phyloP scores from a whole-genome alignment of 2,329 filamentous ascomycete genomes.

The Beauveria sp. region DNA sequence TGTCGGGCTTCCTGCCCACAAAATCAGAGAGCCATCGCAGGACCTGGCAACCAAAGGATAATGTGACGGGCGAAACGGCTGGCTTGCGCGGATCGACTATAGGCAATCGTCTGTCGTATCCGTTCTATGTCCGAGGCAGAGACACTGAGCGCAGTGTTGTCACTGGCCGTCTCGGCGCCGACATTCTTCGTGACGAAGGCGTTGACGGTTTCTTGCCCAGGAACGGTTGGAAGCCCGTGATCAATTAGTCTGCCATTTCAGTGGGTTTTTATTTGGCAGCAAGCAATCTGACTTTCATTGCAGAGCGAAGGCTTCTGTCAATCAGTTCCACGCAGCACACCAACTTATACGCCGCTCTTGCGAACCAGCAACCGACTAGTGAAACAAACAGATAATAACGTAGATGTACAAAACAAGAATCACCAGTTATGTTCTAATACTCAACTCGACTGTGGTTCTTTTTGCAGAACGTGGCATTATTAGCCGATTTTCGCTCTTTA shows the following conservation, averaged over 20 bases:
- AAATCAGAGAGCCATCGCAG: conserved; percentile 19
- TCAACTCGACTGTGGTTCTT: no score
- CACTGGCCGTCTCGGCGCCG: conserved; percentile 50
- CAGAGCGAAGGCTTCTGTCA: no score
- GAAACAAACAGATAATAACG: no score
- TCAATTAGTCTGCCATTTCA: conserved; percentile 23
- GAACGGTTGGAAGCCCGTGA: conserved; percentile 49
- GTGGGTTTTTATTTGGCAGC: no score
- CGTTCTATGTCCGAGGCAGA: conserved; percentile 55
- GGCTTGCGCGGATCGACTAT: not conserved
- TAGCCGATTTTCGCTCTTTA: no score
- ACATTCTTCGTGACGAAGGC: conserved; percentile 55
- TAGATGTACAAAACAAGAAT: no score
- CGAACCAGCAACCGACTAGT: no score
- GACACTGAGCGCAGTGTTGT: conserved; percentile 59
- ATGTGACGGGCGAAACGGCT: not conserved
- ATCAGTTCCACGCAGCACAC: no score
- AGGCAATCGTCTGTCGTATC: conserved; percentile 33
- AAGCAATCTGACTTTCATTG: no score
- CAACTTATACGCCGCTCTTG: no score
- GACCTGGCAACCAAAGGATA: conserved; percentile 10
- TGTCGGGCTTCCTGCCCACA: conserved; percentile 47
- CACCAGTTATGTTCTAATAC: no score
- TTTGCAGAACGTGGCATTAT: no score
- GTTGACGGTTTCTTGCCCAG: conserved; percentile 49